Conservation (phyloP, 148 eudicot species). For the Rhododendron williamsianum region DNA sequence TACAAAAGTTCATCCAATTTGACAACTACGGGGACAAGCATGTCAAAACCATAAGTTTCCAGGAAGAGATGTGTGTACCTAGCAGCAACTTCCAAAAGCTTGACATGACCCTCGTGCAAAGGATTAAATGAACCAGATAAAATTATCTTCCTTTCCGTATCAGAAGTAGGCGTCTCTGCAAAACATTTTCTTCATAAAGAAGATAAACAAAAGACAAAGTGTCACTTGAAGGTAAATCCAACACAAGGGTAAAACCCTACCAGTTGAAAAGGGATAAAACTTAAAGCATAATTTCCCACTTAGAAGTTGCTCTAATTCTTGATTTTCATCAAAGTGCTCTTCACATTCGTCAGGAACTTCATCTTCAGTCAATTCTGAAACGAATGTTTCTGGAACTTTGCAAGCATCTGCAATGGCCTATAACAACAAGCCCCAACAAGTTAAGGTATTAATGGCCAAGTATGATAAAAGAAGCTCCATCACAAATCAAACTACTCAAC, state of each 20-base stretch:
- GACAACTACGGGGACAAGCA: background rate
- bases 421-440: slow-evolving; percentile 4
- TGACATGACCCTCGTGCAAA: slow-evolving; percentile 87
- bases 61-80: slow-evolving; percentile 37
- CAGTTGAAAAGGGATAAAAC: slow-evolving; percentile 67
- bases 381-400: slow-evolving; percentile 38
- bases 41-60: background rate
- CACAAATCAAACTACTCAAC: background rate
- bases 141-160: slow-evolving; percentile 66
- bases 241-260: slow-evolving; percentile 34
- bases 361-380: slow-evolving; percentile 40
- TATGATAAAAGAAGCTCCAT: background rate
- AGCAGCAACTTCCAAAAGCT: slow-evolving; percentile 82
- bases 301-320: slow-evolving; percentile 79
- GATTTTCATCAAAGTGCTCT: slow-evolving; percentile 54
- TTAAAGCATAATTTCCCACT: slow-evolving; percentile 69
- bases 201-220: slow-evolving; percentile 10
- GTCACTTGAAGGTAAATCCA: slow-evolving; percentile 4
- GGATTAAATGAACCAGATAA: slow-evolving; percentile 95
- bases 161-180: slow-evolving; percentile 41
- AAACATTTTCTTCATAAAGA: slow-evolving; percentile 25
- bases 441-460: background rate
- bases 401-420: slow-evolving; percentile 79
- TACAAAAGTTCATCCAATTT: background rate
- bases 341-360: slow-evolving; percentile 54